Conservation (phyloP, 2,329 filamentous ascomycete genomes). For the Fusarium miscanthi region DNA sequence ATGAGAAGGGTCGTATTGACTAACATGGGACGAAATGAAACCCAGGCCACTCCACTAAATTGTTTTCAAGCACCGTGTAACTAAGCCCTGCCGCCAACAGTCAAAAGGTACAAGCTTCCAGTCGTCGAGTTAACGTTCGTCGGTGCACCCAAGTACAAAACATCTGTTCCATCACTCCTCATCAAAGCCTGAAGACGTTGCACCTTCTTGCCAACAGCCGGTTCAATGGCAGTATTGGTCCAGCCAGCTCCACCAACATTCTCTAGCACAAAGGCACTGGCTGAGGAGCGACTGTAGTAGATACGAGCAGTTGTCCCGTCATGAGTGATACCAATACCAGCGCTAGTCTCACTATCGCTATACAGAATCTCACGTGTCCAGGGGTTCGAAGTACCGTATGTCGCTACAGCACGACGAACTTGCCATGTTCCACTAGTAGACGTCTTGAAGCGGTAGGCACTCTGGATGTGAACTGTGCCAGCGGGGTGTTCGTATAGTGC, state of each 20-base stretch:
- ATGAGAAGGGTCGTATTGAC: background rate
- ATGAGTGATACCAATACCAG: slow-evolving; percentile 13
- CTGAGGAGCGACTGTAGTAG: slow-evolving; percentile 9
- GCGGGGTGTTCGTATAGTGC: background rate
- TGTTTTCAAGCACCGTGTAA: background rate
- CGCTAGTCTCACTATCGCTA: slow-evolving; percentile 6
- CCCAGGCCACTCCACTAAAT: background rate
- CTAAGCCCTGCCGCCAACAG: background rate
- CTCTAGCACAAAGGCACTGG: slow-evolving; percentile 26
- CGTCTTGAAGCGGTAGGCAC: slow-evolving; percentile 15
- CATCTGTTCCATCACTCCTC: slow-evolving; percentile 20
- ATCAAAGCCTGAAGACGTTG: slow-evolving; percentile 23
- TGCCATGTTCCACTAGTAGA: slow-evolving; percentile 4
- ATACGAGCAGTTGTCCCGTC: slow-evolving; percentile 12
- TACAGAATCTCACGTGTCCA: slow-evolving; percentile 14
- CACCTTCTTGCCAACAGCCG: slow-evolving; percentile 9
- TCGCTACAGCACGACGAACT: slow-evolving; percentile 4
- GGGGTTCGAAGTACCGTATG: slow-evolving; percentile 10
- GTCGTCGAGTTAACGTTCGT: slow-evolving; percentile 24
- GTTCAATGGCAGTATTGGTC: slow-evolving; percentile 20
- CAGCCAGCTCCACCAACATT: slow-evolving; percentile 4
- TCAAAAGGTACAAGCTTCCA: slow-evolving; percentile 19
- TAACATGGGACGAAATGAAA: background rate
- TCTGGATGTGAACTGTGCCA: slow-evolving; percentile 9
- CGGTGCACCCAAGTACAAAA: slow-evolving; percentile 21